Base-by-base conservation (phyloP, 2,329 filamentous ascomycete genomes). In the Pestalotiopsis sp. region DNA sequence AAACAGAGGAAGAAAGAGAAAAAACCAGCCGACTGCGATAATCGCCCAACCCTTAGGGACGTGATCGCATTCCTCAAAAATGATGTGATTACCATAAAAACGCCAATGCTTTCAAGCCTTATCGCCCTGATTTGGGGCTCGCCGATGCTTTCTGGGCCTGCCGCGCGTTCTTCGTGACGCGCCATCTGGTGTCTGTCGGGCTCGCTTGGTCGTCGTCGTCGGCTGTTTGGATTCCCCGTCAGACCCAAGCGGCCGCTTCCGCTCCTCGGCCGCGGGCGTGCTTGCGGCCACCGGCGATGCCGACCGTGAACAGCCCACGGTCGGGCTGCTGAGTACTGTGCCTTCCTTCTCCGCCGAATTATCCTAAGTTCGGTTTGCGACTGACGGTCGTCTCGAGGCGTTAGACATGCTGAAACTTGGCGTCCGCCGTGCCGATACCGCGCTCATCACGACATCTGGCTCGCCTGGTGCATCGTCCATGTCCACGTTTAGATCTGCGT, bases 401-500 rank as follows among this genome's bases (percentile, higher is more conserved):
- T 81, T 79, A 39, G 80, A 78, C 69, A 82, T 77, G 62, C 81
- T 81, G 70, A 87, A 86, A 41, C 81, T 85, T 7, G 84, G 83
- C 2, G 84, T 83, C 67, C 84, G 78, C 41, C 81, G 78, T 11
- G 78, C 72, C 23, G 79, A 75, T 20, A 77, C 75, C 11, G 80
- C 80, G 14, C 76, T 80, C 72, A 82, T 76, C 66, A 81, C 75
- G 23, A 82, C 72, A 69, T 90, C 88, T 3, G 84, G 81, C 74
- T 90, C 88, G n/a, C 87, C 88, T 1, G 84, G 83, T 2, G 87
- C 88, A 72, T 90, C 88, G 69, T 88, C 87, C 23, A 81, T 78
- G 36, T 87, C 84, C 70, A 80, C 75, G 62, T 68, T 74, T 7
- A 82, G 69, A 11, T 81, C 72, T 0, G 81, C 81, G 72, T 88